phyloP scores from a whole-genome alignment of 441 rosid genomes.

The Pelargonium fulgidum region DNA sequence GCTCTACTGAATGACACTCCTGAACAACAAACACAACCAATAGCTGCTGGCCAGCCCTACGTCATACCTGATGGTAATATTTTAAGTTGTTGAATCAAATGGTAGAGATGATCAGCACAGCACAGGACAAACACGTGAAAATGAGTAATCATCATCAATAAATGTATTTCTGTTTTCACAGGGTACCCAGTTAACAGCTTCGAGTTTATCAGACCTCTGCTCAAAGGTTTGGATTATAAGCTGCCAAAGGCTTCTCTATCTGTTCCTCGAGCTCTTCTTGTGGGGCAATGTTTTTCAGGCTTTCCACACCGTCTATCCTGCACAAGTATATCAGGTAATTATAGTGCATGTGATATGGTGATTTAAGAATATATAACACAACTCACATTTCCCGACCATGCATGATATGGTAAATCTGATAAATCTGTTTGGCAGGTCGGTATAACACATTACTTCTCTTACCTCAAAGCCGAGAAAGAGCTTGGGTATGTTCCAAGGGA shows the following conservation, averaged over 20 bases:
- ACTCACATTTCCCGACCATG: neutral
- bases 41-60: conserved; percentile 89
- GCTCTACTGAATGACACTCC: conserved; percentile 79
- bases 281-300: neutral
- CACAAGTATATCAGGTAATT: neutral
- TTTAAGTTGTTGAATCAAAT: neutral
- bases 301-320: neutral
- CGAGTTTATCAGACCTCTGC: neutral
- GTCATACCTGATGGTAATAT: conserved; percentile 77
- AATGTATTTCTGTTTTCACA: neutral
- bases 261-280: neutral
- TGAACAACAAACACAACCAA: conserved; percentile 49
- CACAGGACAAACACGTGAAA: neutral
- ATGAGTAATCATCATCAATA: neutral
- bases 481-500: neutral
- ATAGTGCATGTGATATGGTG: too few relatives aligned
- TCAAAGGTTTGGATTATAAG: neutral
- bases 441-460: neutral
- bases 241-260: conserved; percentile 2
- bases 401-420: neutral
- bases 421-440: conserved; percentile 1
- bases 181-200: conserved; percentile 2
- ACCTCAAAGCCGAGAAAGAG: neutral
- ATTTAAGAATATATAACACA: neutral
- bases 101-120: neutral